These are phyloP conservation scores for Fusarium musae DNA, from an alignment of 2,329 filamentous ascomycete species.

Conservation along the genomic window DNA sequence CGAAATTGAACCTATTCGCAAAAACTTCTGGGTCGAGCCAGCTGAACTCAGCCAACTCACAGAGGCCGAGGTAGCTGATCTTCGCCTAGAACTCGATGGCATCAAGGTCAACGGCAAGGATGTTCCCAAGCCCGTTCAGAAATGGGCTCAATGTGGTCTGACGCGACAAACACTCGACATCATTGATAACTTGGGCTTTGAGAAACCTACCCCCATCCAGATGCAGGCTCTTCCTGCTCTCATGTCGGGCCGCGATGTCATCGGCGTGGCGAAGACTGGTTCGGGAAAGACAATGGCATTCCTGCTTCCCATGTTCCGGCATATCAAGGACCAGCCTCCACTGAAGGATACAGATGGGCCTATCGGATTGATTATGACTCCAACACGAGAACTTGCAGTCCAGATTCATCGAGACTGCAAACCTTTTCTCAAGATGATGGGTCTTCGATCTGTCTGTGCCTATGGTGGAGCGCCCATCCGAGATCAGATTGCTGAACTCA, in stretches of 20 bases:
- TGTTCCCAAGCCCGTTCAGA: conserved; percentile 91
- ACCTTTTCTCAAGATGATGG: conserved; percentile 88
- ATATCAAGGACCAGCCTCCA: conserved; percentile 92
- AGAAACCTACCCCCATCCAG: conserved; percentile 92
- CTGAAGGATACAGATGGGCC: conserved; percentile 88
- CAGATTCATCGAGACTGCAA: conserved; percentile 97
- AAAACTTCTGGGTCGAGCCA: conserved; percentile 95
- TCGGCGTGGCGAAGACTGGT: conserved; percentile 96
- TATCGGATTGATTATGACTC: conserved; percentile 89
- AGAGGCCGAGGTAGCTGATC: conserved; percentile 82
- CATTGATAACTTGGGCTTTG: conserved; percentile 82
- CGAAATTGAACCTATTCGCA: conserved; percentile 85
- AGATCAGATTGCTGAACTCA: conserved; percentile 96
- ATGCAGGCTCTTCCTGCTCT: conserved; percentile 93
- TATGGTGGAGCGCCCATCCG: conserved; percentile 97
- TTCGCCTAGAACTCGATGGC: conserved; percentile 89
- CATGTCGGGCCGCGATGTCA: conserved; percentile 95
- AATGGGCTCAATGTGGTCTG: conserved; percentile 95
- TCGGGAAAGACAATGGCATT: conserved; percentile 98
- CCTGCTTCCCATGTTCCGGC: conserved; percentile 94
- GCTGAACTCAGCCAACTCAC: conserved; percentile 84
- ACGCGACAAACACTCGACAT: conserved; percentile 89
- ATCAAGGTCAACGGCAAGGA: conserved; percentile 93
- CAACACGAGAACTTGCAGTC: conserved; percentile 90
- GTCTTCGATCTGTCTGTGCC: conserved; percentile 87